Base-by-base conservation (phyloP, 2,329 filamentous ascomycete species). In the Hypoxylon sp. region DNA sequence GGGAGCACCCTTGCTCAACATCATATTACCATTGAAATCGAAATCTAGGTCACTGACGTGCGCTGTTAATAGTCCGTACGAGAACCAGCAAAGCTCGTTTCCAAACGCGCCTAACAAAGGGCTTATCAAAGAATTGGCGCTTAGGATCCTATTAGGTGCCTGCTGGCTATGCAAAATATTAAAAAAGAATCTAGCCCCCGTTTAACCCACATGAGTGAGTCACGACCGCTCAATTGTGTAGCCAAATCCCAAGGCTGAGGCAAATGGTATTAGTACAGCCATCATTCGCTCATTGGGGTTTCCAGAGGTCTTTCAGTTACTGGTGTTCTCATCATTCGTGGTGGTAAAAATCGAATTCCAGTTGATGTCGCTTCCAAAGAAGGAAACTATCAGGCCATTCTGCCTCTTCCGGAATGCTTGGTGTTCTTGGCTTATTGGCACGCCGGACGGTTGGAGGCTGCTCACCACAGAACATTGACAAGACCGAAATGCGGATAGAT, bases 391-490 rank as follows among this genome's bases (percentile, higher is more conserved):
- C 65, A 65, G 62, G 24, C 62, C 65, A 68, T 51, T 59, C 50
- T 54, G 8, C 56, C 62, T 58, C 58, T 43, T 62, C 52, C 11
- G 37, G 56, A 57, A 67, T 53, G 56, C 58, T 62, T 67, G 52
- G 59, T 62, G 37, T 53, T 65, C 62, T 67, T 65, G 58, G 64
- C 61, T 55, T 24, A 44, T 50, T 48, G 52, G 61, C 47, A 56
- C 19, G 7, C 51, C 19, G 47, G 28, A 37, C 52, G 37, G 22
- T 53, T 48, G 30, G 50, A 47, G 44, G 37, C 34, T 53, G 20
- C 47, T 46, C 49, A 41, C 11, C 44, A 34, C 51, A 39, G 8
- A 19, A 37, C 10, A 13, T 11, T 39, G 11, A 34, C 20, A 13
- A 24, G 10, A 15, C 20, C 19, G 22, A 46, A 46, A 24, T 19